Conservation (phyloP, 169 alveolate species). For the Plasmodium berghei region DNA sequence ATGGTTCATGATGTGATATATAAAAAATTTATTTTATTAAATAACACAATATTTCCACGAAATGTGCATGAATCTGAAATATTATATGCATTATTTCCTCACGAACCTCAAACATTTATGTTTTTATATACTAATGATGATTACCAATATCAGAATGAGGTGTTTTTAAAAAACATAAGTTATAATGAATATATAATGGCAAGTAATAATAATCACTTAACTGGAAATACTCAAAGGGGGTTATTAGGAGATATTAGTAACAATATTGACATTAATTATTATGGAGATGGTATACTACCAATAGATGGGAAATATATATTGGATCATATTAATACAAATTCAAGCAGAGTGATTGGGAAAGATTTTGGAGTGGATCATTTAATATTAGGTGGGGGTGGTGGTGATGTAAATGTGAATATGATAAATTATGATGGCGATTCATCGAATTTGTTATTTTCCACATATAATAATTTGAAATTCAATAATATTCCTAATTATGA, state of each 20-base stretch:
- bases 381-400: slow-evolving; percentile 19
- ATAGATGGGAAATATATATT: slow-evolving; percentile 6
- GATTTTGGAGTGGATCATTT: slow-evolving; percentile 70
- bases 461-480: slow-evolving; percentile 30
- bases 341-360: slow-evolving; percentile 17
- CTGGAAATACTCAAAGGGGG: background rate
- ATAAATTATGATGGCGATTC: background rate
- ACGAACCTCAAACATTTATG: slow-evolving; percentile 57
- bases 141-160: slow-evolving; percentile 62
- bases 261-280: background rate
- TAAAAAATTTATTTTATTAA: slow-evolving; percentile 47
- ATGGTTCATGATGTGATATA: slow-evolving; percentile 69
- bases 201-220: background rate
- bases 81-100: slow-evolving; percentile 47
- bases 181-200: slow-evolving; percentile 40
- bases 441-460: slow-evolving; percentile 1
- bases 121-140: slow-evolving; percentile 44
- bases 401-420: background rate
- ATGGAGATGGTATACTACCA: background rate
- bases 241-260: background rate
- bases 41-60: slow-evolving; percentile 51
- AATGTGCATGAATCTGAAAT: slow-evolving; percentile 49
- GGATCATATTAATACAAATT: background rate
- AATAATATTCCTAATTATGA: slow-evolving; percentile 51
- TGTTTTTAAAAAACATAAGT: slow-evolving; percentile 28